Percentiles rank a stretch among this genome's conserved stretches.
Conservation (phyloP, 2,329 filamentous ascomycete genomes). For the Exophiala oligosperma region DNA sequence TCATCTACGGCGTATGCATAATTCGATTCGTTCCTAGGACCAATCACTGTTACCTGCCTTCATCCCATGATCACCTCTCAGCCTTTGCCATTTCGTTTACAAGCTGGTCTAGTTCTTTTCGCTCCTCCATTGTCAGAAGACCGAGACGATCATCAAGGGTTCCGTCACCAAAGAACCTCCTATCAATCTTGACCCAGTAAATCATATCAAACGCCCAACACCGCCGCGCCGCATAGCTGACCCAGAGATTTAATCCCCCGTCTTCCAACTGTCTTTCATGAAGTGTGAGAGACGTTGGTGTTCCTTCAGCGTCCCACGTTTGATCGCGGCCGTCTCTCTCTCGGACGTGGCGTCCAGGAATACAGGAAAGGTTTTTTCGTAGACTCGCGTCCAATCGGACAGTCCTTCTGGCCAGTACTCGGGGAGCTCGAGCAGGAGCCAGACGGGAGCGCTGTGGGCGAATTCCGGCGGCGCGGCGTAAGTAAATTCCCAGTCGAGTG, state of each 20-base stretch:
- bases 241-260: background rate
- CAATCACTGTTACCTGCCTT: background rate
- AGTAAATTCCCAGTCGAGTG: constrained; percentile 35
- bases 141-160: background rate
- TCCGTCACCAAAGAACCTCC: background rate
- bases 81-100: background rate
- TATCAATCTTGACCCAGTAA: background rate
- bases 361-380: constrained; percentile 15
- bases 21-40: too few relatives aligned
- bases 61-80: background rate
- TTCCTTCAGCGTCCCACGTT: background rate
- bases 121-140: background rate
- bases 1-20: too few relatives aligned
- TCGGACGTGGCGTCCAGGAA: constrained; percentile 20
- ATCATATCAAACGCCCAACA: background rate
- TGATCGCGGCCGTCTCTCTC: constrained; percentile 1
- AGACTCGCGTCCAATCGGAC: constrained; percentile 24
- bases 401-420: constrained; percentile 29
- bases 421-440: constrained; percentile 30
- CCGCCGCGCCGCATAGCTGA: background rate
- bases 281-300: background rate
- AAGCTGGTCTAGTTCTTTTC: background rate
- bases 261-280: background rate
- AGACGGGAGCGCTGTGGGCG: constrained; percentile 26
- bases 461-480: constrained; percentile 30